Percentiles rank a stretch among this genome's conserved stretches.
Conservation (phyloP, 176 grass and related monocot species). For the Avena eriantha region DNA sequence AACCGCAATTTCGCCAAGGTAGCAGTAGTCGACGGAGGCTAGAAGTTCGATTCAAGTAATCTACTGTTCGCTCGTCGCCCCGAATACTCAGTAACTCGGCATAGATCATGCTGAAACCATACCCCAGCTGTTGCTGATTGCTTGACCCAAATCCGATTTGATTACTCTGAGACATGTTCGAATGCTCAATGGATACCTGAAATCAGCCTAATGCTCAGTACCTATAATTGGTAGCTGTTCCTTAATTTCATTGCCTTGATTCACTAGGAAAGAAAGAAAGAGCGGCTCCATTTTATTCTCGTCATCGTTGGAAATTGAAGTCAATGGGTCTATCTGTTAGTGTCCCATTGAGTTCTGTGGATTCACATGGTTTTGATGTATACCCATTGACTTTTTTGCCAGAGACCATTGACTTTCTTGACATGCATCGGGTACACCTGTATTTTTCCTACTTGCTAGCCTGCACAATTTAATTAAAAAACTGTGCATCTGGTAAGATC, state of each 20-base stretch:
- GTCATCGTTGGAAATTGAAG: not conserved
- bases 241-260: not conserved
- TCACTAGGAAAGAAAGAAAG: not conserved
- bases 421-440: not conserved
- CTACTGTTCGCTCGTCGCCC: not conserved
- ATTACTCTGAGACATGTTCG: not conserved
- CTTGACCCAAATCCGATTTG: not conserved
- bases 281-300: not conserved
- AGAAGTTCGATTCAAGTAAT: not conserved
- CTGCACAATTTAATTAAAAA: not conserved
- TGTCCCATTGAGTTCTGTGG: not conserved
- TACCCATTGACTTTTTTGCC: not conserved
- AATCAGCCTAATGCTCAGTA: not conserved
- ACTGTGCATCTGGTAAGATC: not conserved
- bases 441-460: not conserved
- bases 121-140: not conserved
- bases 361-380: conserved; percentile 13
- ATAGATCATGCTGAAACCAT: not conserved
- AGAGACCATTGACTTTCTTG: not conserved
- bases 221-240: not conserved
- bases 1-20: not conserved
- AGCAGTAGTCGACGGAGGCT: too few species aligned
- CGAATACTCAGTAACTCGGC: not conserved
- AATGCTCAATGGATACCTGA: not conserved
- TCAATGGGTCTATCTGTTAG: not conserved